Evolutionary conservation across 495 filamentous ascomycete genomes (phyloP), one percentile per base, ranked within the genome.

Genomic region (Penicillium egyptiacum): DNA sequence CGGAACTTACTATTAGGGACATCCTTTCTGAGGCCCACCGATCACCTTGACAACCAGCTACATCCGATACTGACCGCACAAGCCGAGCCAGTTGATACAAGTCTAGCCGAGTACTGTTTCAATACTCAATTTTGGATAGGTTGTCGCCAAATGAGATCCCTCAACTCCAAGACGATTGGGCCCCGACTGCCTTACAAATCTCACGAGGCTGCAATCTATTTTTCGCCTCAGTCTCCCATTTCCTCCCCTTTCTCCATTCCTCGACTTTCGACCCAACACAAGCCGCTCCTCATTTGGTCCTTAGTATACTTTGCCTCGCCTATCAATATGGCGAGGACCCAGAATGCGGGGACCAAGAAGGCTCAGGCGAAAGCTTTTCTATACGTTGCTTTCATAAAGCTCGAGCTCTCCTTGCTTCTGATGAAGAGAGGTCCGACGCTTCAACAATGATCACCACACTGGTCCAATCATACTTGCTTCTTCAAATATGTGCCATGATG

Each of bases 301-400:
- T 75, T 22, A 67, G 65, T 40, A 69, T 75, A 14, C 65, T 75
- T n/a, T 69, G 39, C 16, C 67, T 75, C 14, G 69, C 52, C 4
- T 75, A 69, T 40, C 70, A 75, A 52, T 63, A 75, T 51, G 70
- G 72, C 11, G 65, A 73, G 22, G 70, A 75, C 51, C 70, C 70
- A 37, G 72, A 75, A 28, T 63, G 56, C 19, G 61, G 50, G 14
- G 51, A 61, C 22, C 53, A 64, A 59, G 33, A 53, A 51, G 65
- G 67, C 11, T 70, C 70, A 9, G 72, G 70, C 3, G 42, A 48
- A 2, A 53, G 35, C 19, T 45, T 75, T 5, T 70, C 72, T 7
- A 39, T 12, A 20, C 61, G 59, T n/a, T 75, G 67, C 56, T 75
- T 73, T 50, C 63, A 71, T 46, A 67, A 56, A 59, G 70, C 64